Conservation (phyloP, 805 yeast species). For the Starmerella khaoyaiensis region DNA sequence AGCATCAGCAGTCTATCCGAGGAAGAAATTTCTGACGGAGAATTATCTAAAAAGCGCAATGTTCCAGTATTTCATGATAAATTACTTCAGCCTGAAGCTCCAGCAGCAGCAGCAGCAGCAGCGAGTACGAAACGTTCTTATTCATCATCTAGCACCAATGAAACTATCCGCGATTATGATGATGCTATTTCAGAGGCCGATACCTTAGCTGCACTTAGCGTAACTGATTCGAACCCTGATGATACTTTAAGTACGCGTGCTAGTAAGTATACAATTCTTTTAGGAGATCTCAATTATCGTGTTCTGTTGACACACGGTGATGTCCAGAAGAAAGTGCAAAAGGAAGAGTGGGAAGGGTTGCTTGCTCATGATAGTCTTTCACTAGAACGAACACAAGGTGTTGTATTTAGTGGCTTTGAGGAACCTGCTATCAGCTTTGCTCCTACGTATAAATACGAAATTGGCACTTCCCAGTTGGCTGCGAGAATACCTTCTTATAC, state of each 20-base stretch:
- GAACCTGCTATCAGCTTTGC: slow-evolving; percentile 39
- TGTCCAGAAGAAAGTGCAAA: slow-evolving; percentile 25
- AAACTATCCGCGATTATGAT: not conserved
- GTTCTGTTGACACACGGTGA: slow-evolving; percentile 32
- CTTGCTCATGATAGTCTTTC: slow-evolving; percentile 35
- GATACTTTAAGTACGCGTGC: slow-evolving; percentile 3
- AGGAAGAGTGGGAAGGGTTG: slow-evolving; percentile 28
- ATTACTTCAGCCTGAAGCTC: not conserved
- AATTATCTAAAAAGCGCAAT: too few relatives aligned
- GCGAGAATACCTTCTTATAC: slow-evolving; percentile 46
- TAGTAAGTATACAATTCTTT: slow-evolving; percentile 26
- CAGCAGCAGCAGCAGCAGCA: not conserved
- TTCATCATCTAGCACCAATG: not conserved
- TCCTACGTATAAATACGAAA: slow-evolving; percentile 41
- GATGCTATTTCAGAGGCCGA: not conserved
- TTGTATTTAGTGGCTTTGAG: slow-evolving; percentile 34
- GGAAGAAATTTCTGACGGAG: too few relatives aligned
- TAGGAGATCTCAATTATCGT: slow-evolving; percentile 48
- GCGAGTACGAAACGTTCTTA: not conserved
- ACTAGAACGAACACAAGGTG: slow-evolving; percentile 27
- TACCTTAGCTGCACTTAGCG: not conserved
- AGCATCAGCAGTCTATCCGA: slow-evolving; percentile 13
- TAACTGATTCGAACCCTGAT: not conserved
- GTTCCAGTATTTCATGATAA: not conserved
- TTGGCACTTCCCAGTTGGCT: slow-evolving; percentile 21